Evolutionary conservation across 2,329 filamentous ascomycete genomes (phyloP), one percentile per base, ranked within the genome.

Genomic region (Fonsecaea erecta): DNA sequence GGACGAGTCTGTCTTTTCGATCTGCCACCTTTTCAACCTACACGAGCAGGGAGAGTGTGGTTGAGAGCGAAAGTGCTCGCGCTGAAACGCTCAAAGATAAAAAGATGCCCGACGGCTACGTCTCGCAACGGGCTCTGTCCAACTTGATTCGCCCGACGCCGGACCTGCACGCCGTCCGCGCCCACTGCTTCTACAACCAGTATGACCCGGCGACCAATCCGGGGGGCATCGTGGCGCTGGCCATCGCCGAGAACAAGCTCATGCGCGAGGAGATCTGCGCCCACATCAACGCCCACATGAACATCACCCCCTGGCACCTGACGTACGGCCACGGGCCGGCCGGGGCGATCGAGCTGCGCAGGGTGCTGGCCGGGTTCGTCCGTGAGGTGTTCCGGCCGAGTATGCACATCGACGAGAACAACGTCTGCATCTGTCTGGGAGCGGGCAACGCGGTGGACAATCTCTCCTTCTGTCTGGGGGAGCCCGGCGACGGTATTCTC

Each of bases 401-500:
- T 3, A 65, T 46, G 2, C 69, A 71, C 3, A 59, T 78, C 4
- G 66, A 71, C 3, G 58, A 71, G 1, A 65, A 70, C 11, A 71
- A 78, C 24, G 21, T 78, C 14, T 66, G 73, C 21, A 67, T 76
- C 24, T 76, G 75, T 0, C 75, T 76, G 34, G 66, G 67, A 2
- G 63, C 63, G n/a, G 59, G 62, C 26, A 69, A 73, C 5, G 74
- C 76, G 0, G 73, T 78, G 21, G 78, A 81, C 37, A 76, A 81
- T 72, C 72, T 82, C 11, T 79, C 75, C 0, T 80, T 77, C 60
- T 75, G 73, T 11, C 66, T 85, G 1, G 78, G 76, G 8, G 79
- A 81, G 59, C 73, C 74, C 0, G 78, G 78, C 0, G 81, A 85
- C 52, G 81, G 77, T 1, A 78, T 85, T 21, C 68, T 85, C 11